Evolutionary conservation across 2,329 filamentous ascomycete genomes (phyloP), one percentile per base, ranked within the genome.

Genomic region (Stemphylium lycopersici): DNA sequence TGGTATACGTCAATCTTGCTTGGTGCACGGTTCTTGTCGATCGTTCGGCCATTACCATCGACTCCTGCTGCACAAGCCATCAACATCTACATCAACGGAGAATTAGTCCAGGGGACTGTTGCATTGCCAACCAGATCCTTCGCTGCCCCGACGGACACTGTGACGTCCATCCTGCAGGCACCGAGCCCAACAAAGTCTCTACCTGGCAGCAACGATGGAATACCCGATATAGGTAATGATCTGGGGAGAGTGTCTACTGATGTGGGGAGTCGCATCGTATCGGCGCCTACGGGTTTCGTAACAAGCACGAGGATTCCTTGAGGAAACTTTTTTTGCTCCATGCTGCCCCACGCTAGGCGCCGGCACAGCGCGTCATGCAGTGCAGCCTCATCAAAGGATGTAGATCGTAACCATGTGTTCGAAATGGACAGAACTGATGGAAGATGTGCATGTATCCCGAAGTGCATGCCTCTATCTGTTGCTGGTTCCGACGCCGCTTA

Each of bases 1-100:
- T 70, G 64, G 64, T 65, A 56, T 49, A 63, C 56, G 16, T 65
- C 61, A 18, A 62, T 69, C 31, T 54, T 61, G 7, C 37, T 68
- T 18, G 66, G 63, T 7, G 56, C 58, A 12, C 54, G 58, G 2
- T 58, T 68, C 22, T 46, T 66, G 7, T 52, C 55, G 20, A 52
- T 61, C 3, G 32, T 64, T 13, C 56, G 58, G n/a, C 55, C 58
- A 4, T n/a, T 15, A 34, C 48, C 52, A 37, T 13, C 48, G 37
- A 45, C 6, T 13, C 41, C 51, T 10, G 20, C 47, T 3, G 40
- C 55, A 8, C 63, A 55, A 36, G 56, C 62, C 12, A 59, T 69
- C 26, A 48, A 63, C 39, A 36, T 68, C 20, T 42, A 61, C 22
- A 56, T 69, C 31, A 54, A 62, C 12, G 62, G 53, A 16, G 54